phyloP scores from a whole-genome alignment of 805 yeast species.

The Candida ipomoeae region DNA sequence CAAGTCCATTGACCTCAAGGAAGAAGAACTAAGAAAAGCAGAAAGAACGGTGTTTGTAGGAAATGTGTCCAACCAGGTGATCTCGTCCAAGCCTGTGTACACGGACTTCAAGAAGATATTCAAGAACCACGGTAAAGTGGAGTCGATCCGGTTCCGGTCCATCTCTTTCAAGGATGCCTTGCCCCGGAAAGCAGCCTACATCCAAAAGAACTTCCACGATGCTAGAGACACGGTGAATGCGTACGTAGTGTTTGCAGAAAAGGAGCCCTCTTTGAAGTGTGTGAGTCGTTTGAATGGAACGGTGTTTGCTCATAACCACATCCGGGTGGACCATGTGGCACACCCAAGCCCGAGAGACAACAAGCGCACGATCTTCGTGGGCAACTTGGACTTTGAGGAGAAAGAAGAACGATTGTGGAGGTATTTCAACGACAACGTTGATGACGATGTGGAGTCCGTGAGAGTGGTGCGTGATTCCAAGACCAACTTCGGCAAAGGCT shows the following conservation, averaged over 20 bases:
- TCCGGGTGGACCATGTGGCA: slow-evolving; percentile 89
- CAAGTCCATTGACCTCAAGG: slow-evolving; percentile 55
- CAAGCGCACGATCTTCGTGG: slow-evolving; percentile 82
- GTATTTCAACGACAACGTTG: slow-evolving; percentile 52
- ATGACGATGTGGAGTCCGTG: slow-evolving; percentile 71
- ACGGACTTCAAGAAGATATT: slow-evolving; percentile 68
- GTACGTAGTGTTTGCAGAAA: slow-evolving; percentile 71
- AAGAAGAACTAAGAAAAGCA: slow-evolving; percentile 74
- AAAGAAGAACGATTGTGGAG: slow-evolving; percentile 86
- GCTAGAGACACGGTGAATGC: slow-evolving; percentile 82
- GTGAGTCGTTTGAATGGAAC: slow-evolving; percentile 57
- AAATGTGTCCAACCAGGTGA: slow-evolving; percentile 64
- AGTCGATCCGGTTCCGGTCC: slow-evolving; percentile 85
- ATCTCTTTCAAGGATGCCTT: slow-evolving; percentile 82
- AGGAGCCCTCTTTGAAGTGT: slow-evolving; percentile 44
- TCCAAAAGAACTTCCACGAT: slow-evolving; percentile 70
- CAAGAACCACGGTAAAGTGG: slow-evolving; percentile 48
- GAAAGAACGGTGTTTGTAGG: slow-evolving; percentile 86
- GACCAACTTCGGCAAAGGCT: slow-evolving; percentile 95
- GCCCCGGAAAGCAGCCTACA: slow-evolving; percentile 90
- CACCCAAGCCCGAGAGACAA: slow-evolving; percentile 86
- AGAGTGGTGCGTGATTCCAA: slow-evolving; percentile 88
- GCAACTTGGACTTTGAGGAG: slow-evolving; percentile 91
- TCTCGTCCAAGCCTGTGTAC: slow-evolving; percentile 57
- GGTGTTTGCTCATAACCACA: slow-evolving; percentile 66